These are phyloP conservation scores for Auricularia sp. DNA, from an alignment of 768 basidiomycete species.

Conservation along the genomic window DNA sequence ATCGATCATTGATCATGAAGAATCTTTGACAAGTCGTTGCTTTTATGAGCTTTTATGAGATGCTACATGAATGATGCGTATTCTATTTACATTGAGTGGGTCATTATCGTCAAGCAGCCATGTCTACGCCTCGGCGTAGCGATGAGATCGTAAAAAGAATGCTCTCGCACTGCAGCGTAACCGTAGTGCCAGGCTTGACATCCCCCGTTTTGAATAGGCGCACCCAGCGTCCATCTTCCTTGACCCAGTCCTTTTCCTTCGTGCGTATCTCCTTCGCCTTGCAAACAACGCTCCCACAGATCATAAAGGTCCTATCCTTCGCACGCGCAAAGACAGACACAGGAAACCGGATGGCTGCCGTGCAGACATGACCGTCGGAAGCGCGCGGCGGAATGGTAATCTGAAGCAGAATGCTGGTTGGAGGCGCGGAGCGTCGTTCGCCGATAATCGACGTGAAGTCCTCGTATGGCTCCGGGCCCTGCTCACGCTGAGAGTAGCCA, in stretches of 20 bases:
- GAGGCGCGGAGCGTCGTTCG: neutral
- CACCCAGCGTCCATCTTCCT: no score
- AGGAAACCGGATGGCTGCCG: neutral
- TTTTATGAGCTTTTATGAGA: no score
- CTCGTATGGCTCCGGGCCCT: neutral
- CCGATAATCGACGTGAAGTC: neutral
- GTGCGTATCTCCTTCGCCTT: neutral
- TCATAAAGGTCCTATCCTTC: neutral
- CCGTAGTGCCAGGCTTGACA: neutral
- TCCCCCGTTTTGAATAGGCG: no score
- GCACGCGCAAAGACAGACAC: neutral
- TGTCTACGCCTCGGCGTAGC: neutral
- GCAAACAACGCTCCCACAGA: neutral
- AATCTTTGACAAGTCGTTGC: no score
- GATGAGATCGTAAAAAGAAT: neutral
- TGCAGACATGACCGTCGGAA: neutral
- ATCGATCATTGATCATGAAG: no score
- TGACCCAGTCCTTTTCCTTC: no score
- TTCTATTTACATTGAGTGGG: neutral
- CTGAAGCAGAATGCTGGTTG: neutral
- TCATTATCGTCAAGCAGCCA: neutral
- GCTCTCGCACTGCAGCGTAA: neutral
- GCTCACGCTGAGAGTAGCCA: neutral
- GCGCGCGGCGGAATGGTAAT: neutral
- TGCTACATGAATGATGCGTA: no score